phyloP scores from a whole-genome alignment of 495 filamentous ascomycete species.

The Amorphotheca resinae region DNA sequence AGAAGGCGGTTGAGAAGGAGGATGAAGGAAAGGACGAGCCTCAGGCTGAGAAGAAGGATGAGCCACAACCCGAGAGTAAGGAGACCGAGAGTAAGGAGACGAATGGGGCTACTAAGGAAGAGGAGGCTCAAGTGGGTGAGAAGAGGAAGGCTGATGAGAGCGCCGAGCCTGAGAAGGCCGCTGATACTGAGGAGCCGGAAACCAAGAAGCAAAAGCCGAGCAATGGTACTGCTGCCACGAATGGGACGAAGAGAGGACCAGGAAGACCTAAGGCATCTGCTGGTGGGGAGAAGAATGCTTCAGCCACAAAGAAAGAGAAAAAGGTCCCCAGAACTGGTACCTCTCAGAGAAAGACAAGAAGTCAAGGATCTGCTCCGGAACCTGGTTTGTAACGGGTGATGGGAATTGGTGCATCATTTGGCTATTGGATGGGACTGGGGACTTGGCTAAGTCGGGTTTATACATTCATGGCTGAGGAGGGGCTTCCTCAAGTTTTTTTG shows the following conservation, averaged over 20 bases:
- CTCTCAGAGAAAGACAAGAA: conserved; percentile 18
- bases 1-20: not conserved
- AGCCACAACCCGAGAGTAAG: not conserved
- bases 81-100: conserved; percentile 23
- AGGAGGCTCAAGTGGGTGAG: conserved; percentile 10
- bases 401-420: not conserved
- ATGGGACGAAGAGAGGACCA: conserved; percentile 15
- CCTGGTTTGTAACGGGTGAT: not conserved
- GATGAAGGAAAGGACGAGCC: conserved; percentile 28
- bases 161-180: conserved; percentile 1
- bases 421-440: not conserved
- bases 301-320: conserved; percentile 16
- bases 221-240: conserved; percentile 6
- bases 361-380: conserved; percentile 9
- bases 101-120: conserved; percentile 14
- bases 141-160: conserved; percentile 18
- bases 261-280: conserved; percentile 8
- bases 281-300: conserved; percentile 6
- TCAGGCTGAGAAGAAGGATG: not conserved
- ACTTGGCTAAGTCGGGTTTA: not conserved
- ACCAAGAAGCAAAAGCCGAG: conserved; percentile 18
- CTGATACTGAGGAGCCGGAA: conserved; percentile 1
- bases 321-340: conserved; percentile 13
- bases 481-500: too few relatives aligned
- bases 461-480: not conserved